phyloP scores from a whole-genome alignment of 2,329 filamentous ascomycete genomes.

The Colletotrichum navitas region DNA sequence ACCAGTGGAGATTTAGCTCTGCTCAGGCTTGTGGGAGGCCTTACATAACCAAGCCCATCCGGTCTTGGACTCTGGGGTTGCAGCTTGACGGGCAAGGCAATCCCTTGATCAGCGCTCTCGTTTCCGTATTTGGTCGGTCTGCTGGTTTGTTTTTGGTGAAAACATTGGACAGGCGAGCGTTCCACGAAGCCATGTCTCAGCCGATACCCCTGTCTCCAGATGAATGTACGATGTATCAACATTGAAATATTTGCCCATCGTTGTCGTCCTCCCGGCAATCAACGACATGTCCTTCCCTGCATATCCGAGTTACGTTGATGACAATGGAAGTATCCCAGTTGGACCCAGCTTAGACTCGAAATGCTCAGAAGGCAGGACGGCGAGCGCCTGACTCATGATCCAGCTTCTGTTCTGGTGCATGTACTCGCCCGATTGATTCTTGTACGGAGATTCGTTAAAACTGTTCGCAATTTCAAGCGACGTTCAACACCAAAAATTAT shows the following conservation, averaged over 20 bases:
- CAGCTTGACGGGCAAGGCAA: slow-evolving; percentile 32
- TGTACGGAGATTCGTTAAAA: background rate
- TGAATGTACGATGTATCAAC: background rate
- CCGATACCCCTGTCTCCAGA: background rate
- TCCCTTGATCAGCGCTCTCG: slow-evolving; percentile 17
- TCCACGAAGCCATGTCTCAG: slow-evolving; percentile 1
- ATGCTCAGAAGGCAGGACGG: slow-evolving; percentile 15
- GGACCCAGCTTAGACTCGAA: background rate
- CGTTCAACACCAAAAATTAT: background rate
- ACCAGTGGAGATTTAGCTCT: slow-evolving; percentile 35
- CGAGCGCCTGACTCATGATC: slow-evolving; percentile 5
- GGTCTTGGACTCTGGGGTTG: slow-evolving; percentile 34
- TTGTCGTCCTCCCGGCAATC: no score
- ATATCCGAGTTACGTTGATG: no score
- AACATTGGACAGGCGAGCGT: slow-evolving; percentile 24
- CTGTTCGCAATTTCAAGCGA: rapidly evolving
- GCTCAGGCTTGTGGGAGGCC: background rate
- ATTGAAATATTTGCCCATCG: background rate
- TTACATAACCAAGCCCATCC: slow-evolving; percentile 33
- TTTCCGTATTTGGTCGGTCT: slow-evolving; percentile 5
- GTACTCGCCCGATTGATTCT: background rate
- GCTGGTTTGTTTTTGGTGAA: slow-evolving; percentile 3
- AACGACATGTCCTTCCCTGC: background rate
- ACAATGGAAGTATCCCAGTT: background rate
- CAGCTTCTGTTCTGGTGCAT: background rate